Conservation (phyloP, 208 protist genomes). For the Leishmania turanica region DNA sequence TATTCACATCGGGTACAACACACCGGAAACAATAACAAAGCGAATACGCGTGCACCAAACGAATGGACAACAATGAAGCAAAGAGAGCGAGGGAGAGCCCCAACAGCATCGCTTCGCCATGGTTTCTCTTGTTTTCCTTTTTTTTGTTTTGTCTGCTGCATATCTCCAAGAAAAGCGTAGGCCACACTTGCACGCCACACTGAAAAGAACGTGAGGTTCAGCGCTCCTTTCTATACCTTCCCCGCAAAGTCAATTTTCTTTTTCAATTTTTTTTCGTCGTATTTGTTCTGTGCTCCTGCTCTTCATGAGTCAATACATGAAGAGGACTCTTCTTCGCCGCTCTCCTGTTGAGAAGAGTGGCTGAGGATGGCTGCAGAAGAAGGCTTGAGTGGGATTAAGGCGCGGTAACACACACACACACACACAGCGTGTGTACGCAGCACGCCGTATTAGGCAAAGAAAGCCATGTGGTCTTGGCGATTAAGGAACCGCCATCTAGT, state of each 20-base stretch:
- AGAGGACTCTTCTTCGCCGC: not conserved
- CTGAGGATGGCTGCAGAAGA: not conserved
- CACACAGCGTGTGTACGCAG: not conserved
- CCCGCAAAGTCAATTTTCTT: not conserved
- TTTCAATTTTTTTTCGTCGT: not conserved
- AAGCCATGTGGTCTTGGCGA: not conserved
- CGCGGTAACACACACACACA: not conserved
- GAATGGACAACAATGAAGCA: too few relatives aligned
- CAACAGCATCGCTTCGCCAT: not conserved
- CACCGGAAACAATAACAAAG: too few relatives aligned
- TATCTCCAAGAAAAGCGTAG: not conserved
- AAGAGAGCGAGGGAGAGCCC: not conserved
- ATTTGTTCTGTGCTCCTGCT: not conserved
- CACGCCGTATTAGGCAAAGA: not conserved
- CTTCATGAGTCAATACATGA: not conserved
- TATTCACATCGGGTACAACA: too few relatives aligned
- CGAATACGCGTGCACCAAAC: too few relatives aligned
- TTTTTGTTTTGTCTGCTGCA: not conserved
- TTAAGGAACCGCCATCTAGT: not conserved
- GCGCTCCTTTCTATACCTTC: not conserved
- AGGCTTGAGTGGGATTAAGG: not conserved
- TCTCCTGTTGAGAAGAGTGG: not conserved
- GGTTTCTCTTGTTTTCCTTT: not conserved
- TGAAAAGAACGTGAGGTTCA: not conserved
- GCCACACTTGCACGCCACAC: not conserved